Conservation (phyloP, 1,284 basidiomycete species). For the Leucoagaricus sp. region DNA sequence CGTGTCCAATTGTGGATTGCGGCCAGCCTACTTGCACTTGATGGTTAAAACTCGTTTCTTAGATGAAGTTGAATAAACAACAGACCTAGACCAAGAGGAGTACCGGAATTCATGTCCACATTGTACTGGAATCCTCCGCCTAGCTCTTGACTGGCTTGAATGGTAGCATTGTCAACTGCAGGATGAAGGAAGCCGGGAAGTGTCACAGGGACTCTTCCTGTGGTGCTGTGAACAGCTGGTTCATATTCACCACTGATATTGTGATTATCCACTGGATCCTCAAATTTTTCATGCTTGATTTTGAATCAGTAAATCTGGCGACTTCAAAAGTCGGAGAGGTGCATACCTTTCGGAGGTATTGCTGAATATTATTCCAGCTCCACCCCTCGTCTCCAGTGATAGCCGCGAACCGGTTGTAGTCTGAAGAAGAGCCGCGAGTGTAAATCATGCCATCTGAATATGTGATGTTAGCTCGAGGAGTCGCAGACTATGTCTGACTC, state of each 20-base stretch:
- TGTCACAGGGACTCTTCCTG: constrained; percentile 27
- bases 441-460: constrained; percentile 4
- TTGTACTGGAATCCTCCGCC: constrained; percentile 29
- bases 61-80: background rate
- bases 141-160: constrained; percentile 23
- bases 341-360: constrained; percentile 24
- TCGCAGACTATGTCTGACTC: too few species aligned
- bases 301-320: too few species aligned
- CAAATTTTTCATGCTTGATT: constrained; percentile 26
- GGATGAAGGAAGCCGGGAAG: constrained; percentile 25
- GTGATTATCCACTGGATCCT: constrained; percentile 24
- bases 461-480: background rate
- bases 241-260: constrained; percentile 28
- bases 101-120: constrained; percentile 31
- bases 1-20: constrained; percentile 21
- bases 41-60: background rate
- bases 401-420: constrained; percentile 27
- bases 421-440: constrained; percentile 19
- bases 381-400: constrained; percentile 19
- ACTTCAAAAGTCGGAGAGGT: background rate
- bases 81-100: constrained; percentile 30
- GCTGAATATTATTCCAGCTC: constrained; percentile 23
- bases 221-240: constrained; percentile 26
- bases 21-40: constrained; percentile 13
- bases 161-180: constrained; percentile 22